phyloP scores from a whole-genome alignment of 208 protist genomes.

The Herpetomonas muscarum region DNA sequence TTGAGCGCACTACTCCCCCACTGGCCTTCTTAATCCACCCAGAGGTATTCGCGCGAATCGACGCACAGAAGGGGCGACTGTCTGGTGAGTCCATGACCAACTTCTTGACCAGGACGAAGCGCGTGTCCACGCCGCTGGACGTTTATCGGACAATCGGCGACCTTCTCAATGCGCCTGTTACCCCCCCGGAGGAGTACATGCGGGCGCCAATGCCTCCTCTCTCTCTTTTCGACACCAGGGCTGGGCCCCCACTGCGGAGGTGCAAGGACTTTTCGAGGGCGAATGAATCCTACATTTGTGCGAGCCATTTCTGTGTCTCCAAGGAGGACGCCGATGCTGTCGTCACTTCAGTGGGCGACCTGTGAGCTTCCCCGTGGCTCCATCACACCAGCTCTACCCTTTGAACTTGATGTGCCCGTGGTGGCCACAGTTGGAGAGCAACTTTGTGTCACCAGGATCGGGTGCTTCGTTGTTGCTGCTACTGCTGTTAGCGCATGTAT shows the following conservation, averaged over 20 bases:
- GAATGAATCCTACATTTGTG: conserved; percentile 3
- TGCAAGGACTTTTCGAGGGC: conserved; percentile 7
- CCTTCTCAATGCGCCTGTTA: conserved; percentile 33
- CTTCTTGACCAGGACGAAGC: conserved; percentile 27
- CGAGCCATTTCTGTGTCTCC: conserved; percentile 2
- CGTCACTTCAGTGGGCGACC: background rate
- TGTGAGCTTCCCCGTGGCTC: too few species aligned
- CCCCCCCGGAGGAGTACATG: conserved; percentile 2
- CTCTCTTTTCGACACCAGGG: conserved; percentile 39
- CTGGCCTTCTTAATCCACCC: conserved; percentile 33
- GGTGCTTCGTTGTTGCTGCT: too few species aligned
- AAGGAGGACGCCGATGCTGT: background rate
- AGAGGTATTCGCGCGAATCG: conserved; percentile 34
- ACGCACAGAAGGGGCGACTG: conserved; percentile 22
- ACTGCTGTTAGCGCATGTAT: too few species aligned
- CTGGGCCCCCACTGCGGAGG: background rate
- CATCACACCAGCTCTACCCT: too few species aligned
- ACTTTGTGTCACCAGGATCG: too few species aligned
- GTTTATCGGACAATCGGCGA: conserved; percentile 51
- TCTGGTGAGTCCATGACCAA: conserved; percentile 15
- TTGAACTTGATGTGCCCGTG: too few species aligned
- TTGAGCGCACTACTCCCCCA: conserved; percentile 50
- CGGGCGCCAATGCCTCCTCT: conserved; percentile 3
- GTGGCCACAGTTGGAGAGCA: too few species aligned
- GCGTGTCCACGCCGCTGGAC: conserved; percentile 40